Conservation (phyloP, 768 basidiomycete genomes). For the Hypholoma fasciculare region DNA sequence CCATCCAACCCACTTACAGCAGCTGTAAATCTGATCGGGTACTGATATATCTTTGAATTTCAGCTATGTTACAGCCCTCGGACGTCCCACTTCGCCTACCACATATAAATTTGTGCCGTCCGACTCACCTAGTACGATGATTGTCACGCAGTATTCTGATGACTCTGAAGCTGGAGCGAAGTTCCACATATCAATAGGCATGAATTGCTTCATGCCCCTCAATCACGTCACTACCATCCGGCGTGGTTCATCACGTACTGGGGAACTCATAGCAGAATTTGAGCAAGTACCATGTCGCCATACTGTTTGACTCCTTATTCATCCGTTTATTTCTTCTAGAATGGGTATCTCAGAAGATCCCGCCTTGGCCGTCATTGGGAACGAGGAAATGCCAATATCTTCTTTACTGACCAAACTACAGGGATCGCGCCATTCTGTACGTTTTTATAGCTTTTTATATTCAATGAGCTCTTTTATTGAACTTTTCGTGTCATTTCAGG, state of each 20-base stretch:
- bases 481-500: not conserved
- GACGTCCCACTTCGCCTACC: not conserved
- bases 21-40: not conserved
- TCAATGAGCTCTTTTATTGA: not conserved
- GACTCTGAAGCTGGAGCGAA: constrained; percentile 21
- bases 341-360: constrained; percentile 10
- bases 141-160: constrained; percentile 20
- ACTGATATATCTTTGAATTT: no score
- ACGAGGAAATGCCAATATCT: not conserved
- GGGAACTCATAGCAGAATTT: constrained; percentile 33
- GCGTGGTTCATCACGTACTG: constrained; percentile 24
- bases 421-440: constrained; percentile 4
- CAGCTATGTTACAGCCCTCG: constrained; percentile 3
- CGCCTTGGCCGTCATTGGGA: not conserved
- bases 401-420: not conserved
- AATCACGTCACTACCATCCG: constrained; percentile 33
- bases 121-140: constrained; percentile 15
- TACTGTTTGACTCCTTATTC: not conserved
- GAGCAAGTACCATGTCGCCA: constrained; percentile 23
- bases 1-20: not conserved
- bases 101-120: constrained; percentile 3
- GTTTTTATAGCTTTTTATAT: not conserved
- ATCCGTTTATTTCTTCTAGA: not conserved
- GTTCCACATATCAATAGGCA: constrained; percentile 29
- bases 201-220: constrained; percentile 36